These are phyloP conservation scores for Phytomonas francai DNA, from an alignment of 208 protist species.

Conservation along the genomic window DNA sequence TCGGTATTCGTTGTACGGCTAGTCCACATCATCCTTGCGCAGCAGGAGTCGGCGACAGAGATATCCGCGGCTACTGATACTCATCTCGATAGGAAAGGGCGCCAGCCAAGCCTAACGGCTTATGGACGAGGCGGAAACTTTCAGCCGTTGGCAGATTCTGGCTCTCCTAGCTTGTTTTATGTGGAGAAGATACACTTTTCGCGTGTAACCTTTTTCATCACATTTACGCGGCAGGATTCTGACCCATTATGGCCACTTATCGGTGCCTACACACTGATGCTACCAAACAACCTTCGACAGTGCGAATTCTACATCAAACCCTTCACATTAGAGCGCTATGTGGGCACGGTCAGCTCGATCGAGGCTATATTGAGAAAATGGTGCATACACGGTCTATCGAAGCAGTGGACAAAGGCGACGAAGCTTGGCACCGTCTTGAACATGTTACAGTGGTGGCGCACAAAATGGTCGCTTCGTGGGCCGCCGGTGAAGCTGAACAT, in stretches of 20 bases:
- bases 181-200: constrained; percentile 40
- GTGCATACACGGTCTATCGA: constrained; percentile 41
- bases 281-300: constrained; percentile 42
- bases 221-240: constrained; percentile 42
- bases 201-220: constrained; percentile 47
- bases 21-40: too few relatives aligned
- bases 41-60: too few relatives aligned
- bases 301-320: constrained; percentile 40
- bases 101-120: too few relatives aligned
- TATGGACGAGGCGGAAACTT: too few relatives aligned
- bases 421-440: constrained; percentile 55
- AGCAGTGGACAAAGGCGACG: constrained; percentile 80
- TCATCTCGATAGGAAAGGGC: too few relatives aligned
- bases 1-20: too few relatives aligned
- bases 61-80: too few relatives aligned
- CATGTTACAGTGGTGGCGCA: constrained; percentile 25
- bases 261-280: constrained; percentile 67
- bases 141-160: too few relatives aligned
- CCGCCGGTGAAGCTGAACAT: background rate
- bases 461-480: background rate
- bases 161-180: constrained; percentile 24
- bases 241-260: constrained; percentile 57
- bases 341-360: constrained; percentile 44
- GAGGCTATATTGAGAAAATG: constrained; percentile 29
- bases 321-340: constrained; percentile 28